Base-by-base conservation (phyloP, 257 asterid species). In the Striga asiatica region DNA sequence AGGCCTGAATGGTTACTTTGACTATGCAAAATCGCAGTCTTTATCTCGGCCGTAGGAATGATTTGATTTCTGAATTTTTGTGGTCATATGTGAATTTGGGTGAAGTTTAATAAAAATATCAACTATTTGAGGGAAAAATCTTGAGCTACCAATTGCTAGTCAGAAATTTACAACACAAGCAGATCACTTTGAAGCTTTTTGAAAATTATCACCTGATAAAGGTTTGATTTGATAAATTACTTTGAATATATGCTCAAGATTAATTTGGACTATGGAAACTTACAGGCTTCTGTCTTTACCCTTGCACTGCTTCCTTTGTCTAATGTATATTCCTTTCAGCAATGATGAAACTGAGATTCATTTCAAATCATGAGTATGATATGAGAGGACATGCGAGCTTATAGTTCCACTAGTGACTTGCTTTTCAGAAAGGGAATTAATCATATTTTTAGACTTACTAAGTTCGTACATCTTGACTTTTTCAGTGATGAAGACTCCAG, bases 1-100 rank as follows among this genome's bases (percentile, higher is more conserved):
- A 11, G 31, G 56, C 34, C 41, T 35, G 29, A 25, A 34, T 13
- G 38, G 13, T 38, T 48, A 22, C 61, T 3, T 43, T 45, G 50
- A 41, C 43, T 41, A 14, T 32, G 45, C 31, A 46, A 61, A 46
- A 7, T 66, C 46, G 22, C 51, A 27, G 21, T 1, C 20, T 47
- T 31, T 37, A 56, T 38, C 58, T 37, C 10, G 58, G 17, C 54
- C 56, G 29, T 64, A 4, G 46, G 20, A 35, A 4, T 48, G 37
- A 58, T 58, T 47, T 2, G 9, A 18, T 27, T 42, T 56, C 42
- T 51, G 62, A 7, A 38, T 2, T 20, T 52, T 19, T 2, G 43
- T n/a, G 35, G 21, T n/a, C 45, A 12, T 32, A 42, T 58, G 42
- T 39, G 0, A 0, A 48, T 22, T 46, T 19, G 16, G 21, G 21